Conservation (phyloP, 1,284 basidiomycete species). For the Ustilago tritici region DNA sequence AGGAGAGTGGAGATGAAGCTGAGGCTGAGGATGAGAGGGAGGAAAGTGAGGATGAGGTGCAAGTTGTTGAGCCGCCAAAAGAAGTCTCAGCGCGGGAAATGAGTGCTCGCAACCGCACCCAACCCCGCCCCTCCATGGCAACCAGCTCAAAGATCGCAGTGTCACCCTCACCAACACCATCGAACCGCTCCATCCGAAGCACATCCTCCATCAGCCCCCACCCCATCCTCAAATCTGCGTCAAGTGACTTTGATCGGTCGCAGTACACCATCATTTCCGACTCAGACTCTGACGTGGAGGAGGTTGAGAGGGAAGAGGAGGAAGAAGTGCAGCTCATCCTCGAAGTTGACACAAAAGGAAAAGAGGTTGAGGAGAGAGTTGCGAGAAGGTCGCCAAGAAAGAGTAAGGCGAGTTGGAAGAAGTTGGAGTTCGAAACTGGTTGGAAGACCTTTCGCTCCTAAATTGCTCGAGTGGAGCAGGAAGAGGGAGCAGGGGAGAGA, state of each 20-base stretch:
- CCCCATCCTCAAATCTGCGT: slow-evolving; percentile 9
- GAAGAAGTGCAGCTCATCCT: slow-evolving; percentile 17
- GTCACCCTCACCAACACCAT: slow-evolving; percentile 3
- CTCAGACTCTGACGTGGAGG: slow-evolving; percentile 3
- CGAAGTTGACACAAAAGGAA: background rate
- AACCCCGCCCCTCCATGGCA: background rate
- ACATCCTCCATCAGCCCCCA: slow-evolving; percentile 7
- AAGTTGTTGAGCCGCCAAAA: background rate
- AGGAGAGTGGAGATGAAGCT: background rate
- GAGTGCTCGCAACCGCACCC: background rate
- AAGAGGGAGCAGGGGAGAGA: background rate
- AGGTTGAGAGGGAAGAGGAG: slow-evolving; percentile 4
- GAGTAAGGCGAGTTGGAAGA: background rate
- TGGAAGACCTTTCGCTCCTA: background rate
- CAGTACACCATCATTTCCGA: slow-evolving; percentile 35
- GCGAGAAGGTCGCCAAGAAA: slow-evolving; percentile 1
- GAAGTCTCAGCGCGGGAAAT: background rate
- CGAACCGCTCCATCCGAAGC: slow-evolving; percentile 8
- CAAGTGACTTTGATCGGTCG: slow-evolving; percentile 10
- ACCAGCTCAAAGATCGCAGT: background rate
- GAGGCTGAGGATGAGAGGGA: background rate
- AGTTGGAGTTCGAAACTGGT: background rate
- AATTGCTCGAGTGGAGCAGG: background rate
- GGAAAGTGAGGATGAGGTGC: background rate
- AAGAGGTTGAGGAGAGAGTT: background rate